phyloP scores from a whole-genome alignment of 805 yeast species.

The Candida patagonica region DNA sequence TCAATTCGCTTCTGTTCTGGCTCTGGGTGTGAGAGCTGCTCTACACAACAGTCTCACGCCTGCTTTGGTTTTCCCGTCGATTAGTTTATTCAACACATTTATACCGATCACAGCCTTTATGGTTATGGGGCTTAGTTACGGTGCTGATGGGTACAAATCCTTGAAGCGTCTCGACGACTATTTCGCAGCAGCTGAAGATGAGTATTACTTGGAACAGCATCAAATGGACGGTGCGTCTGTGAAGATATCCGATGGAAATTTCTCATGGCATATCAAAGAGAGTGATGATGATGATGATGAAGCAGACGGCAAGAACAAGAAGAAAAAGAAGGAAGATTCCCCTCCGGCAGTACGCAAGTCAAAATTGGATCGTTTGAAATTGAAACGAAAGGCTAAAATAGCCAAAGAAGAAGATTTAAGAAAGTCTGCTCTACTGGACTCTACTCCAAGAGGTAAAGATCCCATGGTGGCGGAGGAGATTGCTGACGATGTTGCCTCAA shows the following conservation, averaged over 20 bases:
- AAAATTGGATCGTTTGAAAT: background rate
- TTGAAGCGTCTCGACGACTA: slow-evolving; percentile 75
- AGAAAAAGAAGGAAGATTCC: no score
- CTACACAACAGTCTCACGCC: slow-evolving; percentile 38
- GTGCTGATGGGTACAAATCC: slow-evolving; percentile 83
- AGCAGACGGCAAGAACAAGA: slow-evolving; percentile 13
- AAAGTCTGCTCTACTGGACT: background rate
- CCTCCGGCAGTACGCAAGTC: slow-evolving; percentile 5
- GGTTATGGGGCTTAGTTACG: slow-evolving; percentile 66
- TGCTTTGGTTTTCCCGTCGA: slow-evolving; percentile 59
- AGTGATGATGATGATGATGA: slow-evolving; percentile 11
- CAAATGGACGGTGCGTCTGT: slow-evolving; percentile 33
- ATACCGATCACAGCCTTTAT: slow-evolving; percentile 56
- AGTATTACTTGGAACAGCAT: slow-evolving; percentile 20
- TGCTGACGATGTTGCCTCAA: slow-evolving; percentile 28
- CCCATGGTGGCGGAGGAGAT: slow-evolving; percentile 19
- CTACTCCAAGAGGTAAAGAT: background rate
- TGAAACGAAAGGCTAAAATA: slow-evolving; percentile 6
- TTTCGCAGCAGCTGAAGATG: slow-evolving; percentile 40
- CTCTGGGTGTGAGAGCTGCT: slow-evolving; percentile 39
- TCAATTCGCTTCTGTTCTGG: slow-evolving; percentile 55
- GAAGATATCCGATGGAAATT: slow-evolving; percentile 41
- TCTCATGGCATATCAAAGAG: slow-evolving; percentile 67
- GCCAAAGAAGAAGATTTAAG: slow-evolving; percentile 24
- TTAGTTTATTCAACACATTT: slow-evolving; percentile 58